Evolutionary conservation across 352 stramenopile species (phyloP), one percentile per base, ranked within the genome.

Genomic region (Hyaloperonospora arabidopsidis): DNA sequence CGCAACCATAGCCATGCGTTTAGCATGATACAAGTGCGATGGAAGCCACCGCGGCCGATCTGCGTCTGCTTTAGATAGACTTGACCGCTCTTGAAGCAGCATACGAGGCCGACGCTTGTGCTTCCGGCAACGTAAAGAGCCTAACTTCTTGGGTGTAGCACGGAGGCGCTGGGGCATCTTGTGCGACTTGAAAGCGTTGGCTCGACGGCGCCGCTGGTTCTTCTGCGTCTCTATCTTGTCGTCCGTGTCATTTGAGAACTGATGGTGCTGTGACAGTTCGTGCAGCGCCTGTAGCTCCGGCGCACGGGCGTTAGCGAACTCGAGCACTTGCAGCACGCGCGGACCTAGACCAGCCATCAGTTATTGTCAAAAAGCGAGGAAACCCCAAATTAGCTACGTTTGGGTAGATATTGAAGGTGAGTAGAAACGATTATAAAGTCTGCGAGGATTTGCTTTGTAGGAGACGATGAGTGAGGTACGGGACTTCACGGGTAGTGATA

Each of bases 111-210:
- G 74, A 4, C 81, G 74, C 34, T 72, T 54, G 55, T 89, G 79
- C 61, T 84, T 82, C 41, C 81, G 73, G 45, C 77, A 86, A 2
- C 74, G 72, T 44, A 39, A 47, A 1, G 48, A 12, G 15, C 18
- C 14, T 48, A 40, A 23, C 23, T n/a, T 17, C 5, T 63, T 52
- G 14, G 48, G 15, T 11, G 45, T 57, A 3, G 59, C 35, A 5
- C 77, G 77, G 40, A 91, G 54, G 1, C 81, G 68, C 18, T 71
- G 81, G 13, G 81, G 79, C 66, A 89, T 81, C 21, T 57, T 49
- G 58, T 88, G 65, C 46, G 75, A 76, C 57, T 92, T 89, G 65
- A 92, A 89, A 32, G 82, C 82, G 39, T 89, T 89, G 8, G 79
- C 81, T 28, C 81, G 76, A 1, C 81, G 79, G 2, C 81, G 74